A percentile compares a stretch with the other conserved stretches of the same genome.
These are phyloP conservation scores for Arthrobotrys iridis DNA, from an alignment of 2,329 filamentous ascomycete species.

Conservation along the genomic window DNA sequence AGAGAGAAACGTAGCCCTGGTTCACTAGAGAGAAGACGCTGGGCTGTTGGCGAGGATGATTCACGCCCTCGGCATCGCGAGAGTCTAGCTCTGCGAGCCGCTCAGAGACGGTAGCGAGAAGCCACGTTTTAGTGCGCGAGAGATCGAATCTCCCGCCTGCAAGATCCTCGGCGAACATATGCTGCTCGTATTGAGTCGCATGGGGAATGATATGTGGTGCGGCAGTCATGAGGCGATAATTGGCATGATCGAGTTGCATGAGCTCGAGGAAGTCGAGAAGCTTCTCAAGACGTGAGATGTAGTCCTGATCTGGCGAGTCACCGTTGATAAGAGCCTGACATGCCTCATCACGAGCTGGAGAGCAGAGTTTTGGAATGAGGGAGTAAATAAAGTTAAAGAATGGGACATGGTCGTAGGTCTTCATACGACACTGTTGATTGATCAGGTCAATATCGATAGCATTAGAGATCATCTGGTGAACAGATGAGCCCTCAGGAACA, in stretches of 20 bases:
- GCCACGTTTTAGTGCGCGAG: constrained; percentile 72
- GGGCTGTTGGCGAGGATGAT: constrained; percentile 71
- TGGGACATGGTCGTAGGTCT: constrained; percentile 80
- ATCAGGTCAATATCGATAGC: constrained; percentile 78
- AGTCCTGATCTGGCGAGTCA: constrained; percentile 65
- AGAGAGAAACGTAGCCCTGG: constrained; percentile 78
- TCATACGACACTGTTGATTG: constrained; percentile 73
- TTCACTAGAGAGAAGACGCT: constrained; percentile 77
- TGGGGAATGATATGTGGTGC: constrained; percentile 77
- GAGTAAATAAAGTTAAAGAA: constrained; percentile 81
- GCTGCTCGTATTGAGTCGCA: constrained; percentile 77
- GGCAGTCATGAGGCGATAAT: constrained; percentile 78
- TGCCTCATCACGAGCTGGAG: constrained; percentile 80
- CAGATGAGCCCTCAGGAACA: constrained; percentile 75
- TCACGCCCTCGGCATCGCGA: constrained; percentile 75
- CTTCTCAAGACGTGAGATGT: constrained; percentile 79
- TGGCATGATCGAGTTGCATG: constrained; percentile 82
- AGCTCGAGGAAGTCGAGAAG: constrained; percentile 79
- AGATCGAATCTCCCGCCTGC: constrained; percentile 68
- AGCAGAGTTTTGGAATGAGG: constrained; percentile 80
- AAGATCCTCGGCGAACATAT: constrained; percentile 74
- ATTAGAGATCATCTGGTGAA: constrained; percentile 79
- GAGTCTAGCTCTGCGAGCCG: constrained; percentile 73
- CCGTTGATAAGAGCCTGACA: constrained; percentile 75
- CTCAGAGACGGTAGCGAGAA: constrained; percentile 72